phyloP scores from a whole-genome alignment of 139 green algal species.

The Auxenochlorella pyrenoidosa region DNA sequence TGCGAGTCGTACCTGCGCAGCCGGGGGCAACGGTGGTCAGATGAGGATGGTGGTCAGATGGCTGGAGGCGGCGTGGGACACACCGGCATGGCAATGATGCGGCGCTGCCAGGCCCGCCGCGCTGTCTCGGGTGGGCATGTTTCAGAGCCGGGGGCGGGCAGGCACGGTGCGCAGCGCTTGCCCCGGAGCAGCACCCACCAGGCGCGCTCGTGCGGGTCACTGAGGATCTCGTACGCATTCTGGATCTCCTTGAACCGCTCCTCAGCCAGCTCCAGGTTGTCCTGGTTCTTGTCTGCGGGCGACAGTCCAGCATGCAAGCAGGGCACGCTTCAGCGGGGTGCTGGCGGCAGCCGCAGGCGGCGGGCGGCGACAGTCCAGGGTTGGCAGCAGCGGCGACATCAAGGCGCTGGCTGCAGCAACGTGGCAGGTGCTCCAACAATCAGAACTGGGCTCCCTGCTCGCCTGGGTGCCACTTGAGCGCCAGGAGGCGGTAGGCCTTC shows the following conservation, averaged over 20 bases:
- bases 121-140: too few species aligned
- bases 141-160: background rate
- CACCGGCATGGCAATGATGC: too few species aligned
- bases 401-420: background rate
- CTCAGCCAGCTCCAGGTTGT: slow-evolving; percentile 74
- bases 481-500: slow-evolving; percentile 75
- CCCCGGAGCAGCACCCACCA: slow-evolving; percentile 63
- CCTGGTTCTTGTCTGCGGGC: slow-evolving; percentile 87
- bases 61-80: too few species aligned
- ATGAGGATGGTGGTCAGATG: too few species aligned
- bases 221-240: slow-evolving; percentile 97
- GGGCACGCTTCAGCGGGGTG: background rate
- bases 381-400: background rate
- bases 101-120: too few species aligned
- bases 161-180: background rate
- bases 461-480: slow-evolving; percentile 64
- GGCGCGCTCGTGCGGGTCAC: slow-evolving; percentile 90
- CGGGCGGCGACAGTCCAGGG: background rate
- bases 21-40: too few species aligned
- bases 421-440: background rate
- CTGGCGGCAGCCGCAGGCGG: background rate
- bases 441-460: background rate
- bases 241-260: slow-evolving; percentile 92
- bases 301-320: background rate
- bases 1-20: slow-evolving; percentile 91